Base-by-base conservation (phyloP, 352 stramenopile species). In the Phytophthora podocarpi region DNA sequence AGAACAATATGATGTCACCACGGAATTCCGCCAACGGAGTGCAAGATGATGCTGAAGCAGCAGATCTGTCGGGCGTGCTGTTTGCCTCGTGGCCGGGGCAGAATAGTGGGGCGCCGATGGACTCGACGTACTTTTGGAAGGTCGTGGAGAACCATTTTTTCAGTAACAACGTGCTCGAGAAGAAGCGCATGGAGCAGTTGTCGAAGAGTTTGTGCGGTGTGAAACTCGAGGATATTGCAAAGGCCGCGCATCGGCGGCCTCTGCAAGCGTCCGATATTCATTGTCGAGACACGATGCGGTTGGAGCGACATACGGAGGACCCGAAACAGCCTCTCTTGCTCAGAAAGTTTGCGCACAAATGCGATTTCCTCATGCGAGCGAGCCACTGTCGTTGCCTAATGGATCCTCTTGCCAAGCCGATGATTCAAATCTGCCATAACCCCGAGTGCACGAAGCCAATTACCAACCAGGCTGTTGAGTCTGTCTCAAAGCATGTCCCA, bases 1-100 rank as follows among this genome's bases (percentile, higher is more conserved):
- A 66, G 46, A 76, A 47, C 41, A 52, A 54, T 8, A 59, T 64
- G 18, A 64, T 57, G 50, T 70, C 72, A 5, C 62, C 54, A 30
- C 32, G 58, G 21, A 31, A 42, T 31, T 26, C 28, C 12, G 27
- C 12, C 3, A 61, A 37, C 8, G 76, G 81, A 27, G 1, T 59
- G 6, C 40, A 51, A 10, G 64, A 80, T 5, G 75, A 84, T 3
- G 32, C 39, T 1, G 54, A 75, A 16, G 30, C 46, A 4, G 41
- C 62, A 11, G 81, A 93, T 53, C 35, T 91, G 21, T 74, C 80
- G 13, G 87, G 91, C 31, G 78, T 92, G 8, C 62, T 96, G n/a
- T 96, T 93, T 53, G 78, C 75, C 2, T 85, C 83, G 11, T 96
- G 87, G 87, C 86, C 86, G 0, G 83, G 83, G 2, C 80, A 94